A percentile compares a stretch with the other conserved stretches of the same genome.
These are phyloP conservation scores for Trichomonas tenax DNA, from an alignment of 208 protist genomes.

Conservation along the genomic window DNA sequence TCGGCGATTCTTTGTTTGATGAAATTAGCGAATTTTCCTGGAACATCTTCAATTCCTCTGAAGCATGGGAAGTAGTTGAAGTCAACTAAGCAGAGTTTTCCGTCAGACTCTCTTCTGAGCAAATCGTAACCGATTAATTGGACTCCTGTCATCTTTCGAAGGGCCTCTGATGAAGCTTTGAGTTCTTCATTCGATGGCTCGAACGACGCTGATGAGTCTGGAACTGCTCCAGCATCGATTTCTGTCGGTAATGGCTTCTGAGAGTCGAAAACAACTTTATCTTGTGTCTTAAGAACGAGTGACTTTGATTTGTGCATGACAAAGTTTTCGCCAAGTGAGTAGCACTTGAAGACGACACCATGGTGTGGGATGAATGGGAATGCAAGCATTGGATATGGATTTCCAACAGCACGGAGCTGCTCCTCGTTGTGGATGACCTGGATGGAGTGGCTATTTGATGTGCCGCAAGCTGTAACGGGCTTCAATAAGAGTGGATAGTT, in stretches of 20 bases:
- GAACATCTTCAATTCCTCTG: background rate
- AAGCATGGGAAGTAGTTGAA: conserved; percentile 19
- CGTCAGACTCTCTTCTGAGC: background rate
- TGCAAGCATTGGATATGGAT: background rate
- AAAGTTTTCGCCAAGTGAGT: background rate
- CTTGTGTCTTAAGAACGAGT: background rate
- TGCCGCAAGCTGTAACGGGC: background rate
- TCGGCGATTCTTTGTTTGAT: background rate
- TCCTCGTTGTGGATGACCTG: background rate
- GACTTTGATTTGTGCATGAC: background rate
- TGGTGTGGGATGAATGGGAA: conserved; percentile 9
- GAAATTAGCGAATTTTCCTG: background rate
- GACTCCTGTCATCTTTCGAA: background rate
- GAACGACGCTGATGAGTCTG: background rate
- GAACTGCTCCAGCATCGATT: background rate
- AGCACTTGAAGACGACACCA: background rate
- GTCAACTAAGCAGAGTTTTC: background rate
- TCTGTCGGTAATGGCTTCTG: background rate
- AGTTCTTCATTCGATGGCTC: background rate
- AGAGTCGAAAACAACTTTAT: background rate
- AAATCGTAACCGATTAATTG: background rate
- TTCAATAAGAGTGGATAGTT: background rate
- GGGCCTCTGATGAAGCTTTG: background rate
- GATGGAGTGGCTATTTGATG: background rate
- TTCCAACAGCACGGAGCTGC: background rate